A percentile compares a stretch with the other conserved stretches of the same genome.
phyloP scores from a whole-genome alignment of 345 rosid genomes.

The Syzygium aromaticum region DNA sequence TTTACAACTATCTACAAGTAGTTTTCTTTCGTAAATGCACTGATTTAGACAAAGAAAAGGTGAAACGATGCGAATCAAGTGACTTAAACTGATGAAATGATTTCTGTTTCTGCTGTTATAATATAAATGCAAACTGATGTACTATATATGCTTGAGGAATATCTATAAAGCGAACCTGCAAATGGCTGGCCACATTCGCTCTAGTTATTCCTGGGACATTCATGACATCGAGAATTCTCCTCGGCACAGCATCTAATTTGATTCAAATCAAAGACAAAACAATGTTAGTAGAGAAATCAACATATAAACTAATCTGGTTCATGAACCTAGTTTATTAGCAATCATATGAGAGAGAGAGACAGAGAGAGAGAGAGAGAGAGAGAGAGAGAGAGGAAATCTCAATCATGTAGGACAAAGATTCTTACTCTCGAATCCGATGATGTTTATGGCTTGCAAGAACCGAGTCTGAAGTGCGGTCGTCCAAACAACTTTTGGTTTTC shows the following conservation, averaged over 20 bases:
- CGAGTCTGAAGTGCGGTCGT: constrained; percentile 41
- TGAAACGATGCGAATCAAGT: neutral
- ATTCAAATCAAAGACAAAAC: neutral
- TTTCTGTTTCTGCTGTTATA: neutral
- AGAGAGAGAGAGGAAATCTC: neutral
- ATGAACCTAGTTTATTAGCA: neutral
- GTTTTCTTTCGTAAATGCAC: neutral
- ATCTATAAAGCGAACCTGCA: constrained; percentile 43
- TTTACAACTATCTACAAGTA: neutral
- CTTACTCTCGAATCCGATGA: constrained; percentile 48
- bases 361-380: neutral
- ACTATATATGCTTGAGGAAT: neutral
- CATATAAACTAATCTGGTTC: neutral
- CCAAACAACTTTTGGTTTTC: constrained; percentile 53
- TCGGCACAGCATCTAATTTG: constrained; percentile 60
- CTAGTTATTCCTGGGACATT: constrained; percentile 28
- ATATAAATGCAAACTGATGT: neutral
- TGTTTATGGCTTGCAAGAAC: constrained; percentile 46
- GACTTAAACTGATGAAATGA: neutral
- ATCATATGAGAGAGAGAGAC: neutral
- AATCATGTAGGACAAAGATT: constrained; percentile 10
- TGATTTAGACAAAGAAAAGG: neutral
- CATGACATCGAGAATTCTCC: constrained; percentile 41
- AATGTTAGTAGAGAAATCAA: neutral
- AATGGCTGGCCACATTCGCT: constrained; percentile 35